Conservation (phyloP, 2,329 filamentous ascomycete species). For the Daldinia eschscholtzii region DNA sequence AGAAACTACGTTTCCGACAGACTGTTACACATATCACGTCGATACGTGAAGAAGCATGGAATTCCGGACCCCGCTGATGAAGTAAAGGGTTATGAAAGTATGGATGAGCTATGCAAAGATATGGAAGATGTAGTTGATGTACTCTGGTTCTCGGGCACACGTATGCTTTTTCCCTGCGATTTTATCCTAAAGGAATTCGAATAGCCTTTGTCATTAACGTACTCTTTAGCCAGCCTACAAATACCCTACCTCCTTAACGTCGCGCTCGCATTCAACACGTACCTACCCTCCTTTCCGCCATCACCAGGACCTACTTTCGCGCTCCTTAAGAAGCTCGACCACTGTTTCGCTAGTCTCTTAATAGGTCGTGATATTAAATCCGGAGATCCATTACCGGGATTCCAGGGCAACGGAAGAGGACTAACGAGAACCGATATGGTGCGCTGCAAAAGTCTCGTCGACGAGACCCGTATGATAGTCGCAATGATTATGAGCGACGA, state of each 20-base stretch:
- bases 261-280: constrained; percentile 78
- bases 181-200: not conserved
- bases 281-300: constrained; percentile 78
- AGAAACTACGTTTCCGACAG: constrained; percentile 68
- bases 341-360: constrained; percentile 83
- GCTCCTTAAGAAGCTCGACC: constrained; percentile 82
- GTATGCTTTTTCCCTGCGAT: constrained; percentile 63
- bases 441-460: constrained; percentile 83
- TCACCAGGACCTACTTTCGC: constrained; percentile 76
- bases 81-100: constrained; percentile 67
- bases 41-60: constrained; percentile 71
- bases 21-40: constrained; percentile 66
- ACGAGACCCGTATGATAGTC: constrained; percentile 78
- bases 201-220: not conserved
- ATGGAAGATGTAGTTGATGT: constrained; percentile 81
- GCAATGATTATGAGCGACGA: constrained; percentile 75
- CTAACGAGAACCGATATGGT: constrained; percentile 89
- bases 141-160: constrained; percentile 88
- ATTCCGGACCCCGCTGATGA: constrained; percentile 60
- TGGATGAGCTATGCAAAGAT: constrained; percentile 79
- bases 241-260: constrained; percentile 86
- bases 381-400: constrained; percentile 75
- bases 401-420: constrained; percentile 73
- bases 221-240: constrained; percentile 75
- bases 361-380: constrained; percentile 75